Evolutionary conservation across 108 stramenopile species (phyloP).

Genomic region (Hondaea fermentalgiana): DNA sequence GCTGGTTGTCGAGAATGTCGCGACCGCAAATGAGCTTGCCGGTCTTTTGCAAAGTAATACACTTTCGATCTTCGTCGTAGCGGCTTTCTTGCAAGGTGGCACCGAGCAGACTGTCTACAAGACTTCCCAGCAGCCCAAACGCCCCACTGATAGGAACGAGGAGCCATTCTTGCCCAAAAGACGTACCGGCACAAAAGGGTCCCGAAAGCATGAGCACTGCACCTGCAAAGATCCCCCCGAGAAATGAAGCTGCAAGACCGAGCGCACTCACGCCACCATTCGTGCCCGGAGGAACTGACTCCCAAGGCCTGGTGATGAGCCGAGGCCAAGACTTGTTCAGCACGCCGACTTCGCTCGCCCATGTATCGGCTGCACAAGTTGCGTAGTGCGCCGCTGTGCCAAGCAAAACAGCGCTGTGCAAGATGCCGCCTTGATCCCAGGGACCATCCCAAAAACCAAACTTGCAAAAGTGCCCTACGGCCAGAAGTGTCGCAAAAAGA

Average conservation of each 20-base stretch:
- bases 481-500: not conserved
- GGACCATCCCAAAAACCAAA: not conserved
- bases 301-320: slow-evolving; percentile 17
- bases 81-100: slow-evolving; percentile 21
- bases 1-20: slow-evolving; percentile 21
- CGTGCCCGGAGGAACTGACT: slow-evolving; percentile 20
- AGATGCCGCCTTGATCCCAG: not conserved
- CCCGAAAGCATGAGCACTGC: not conserved
- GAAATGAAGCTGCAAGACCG: slow-evolving; percentile 8
- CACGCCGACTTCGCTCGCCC: slow-evolving; percentile 28
- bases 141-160: not conserved
- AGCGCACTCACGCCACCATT: slow-evolving; percentile 24
- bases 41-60: not conserved
- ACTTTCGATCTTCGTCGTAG: not conserved
- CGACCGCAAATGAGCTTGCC: not conserved
- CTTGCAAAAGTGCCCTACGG: not conserved
- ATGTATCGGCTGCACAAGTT: slow-evolving; percentile 23
- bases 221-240: slow-evolving; percentile 21
- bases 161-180: not conserved
- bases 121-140: slow-evolving; percentile 15
- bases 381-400: slow-evolving; percentile 21
- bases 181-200: not conserved
- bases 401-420: not conserved
- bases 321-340: slow-evolving; percentile 19
- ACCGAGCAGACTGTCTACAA: slow-evolving; percentile 29